phyloP scores from a whole-genome alignment of 1,139 yeast species.

The Kluyveromyces sp. region DNA sequence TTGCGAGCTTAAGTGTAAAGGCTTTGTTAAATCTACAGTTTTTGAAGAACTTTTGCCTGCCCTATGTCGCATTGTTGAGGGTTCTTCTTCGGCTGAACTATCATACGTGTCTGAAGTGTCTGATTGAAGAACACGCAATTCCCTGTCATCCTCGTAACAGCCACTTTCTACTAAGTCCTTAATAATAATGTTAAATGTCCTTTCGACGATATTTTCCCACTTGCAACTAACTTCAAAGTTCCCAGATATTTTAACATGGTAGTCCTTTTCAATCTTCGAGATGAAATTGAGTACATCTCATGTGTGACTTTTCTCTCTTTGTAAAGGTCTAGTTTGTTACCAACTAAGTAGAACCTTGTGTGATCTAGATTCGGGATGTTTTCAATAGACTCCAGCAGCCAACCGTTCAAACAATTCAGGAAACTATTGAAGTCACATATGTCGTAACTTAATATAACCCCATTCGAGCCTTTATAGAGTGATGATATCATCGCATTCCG shows the following conservation, averaged over 20 bases:
- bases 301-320: conserved; percentile 27
- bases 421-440: conserved; percentile 48
- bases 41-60: not conserved
- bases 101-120: not conserved
- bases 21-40: conserved; percentile 6
- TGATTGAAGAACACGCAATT: not conserved
- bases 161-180: conserved; percentile 27
- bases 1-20: not conserved
- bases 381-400: conserved; percentile 36
- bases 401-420: conserved; percentile 41
- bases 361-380: conserved; percentile 26
- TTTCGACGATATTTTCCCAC: conserved; percentile 26
- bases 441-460: conserved; percentile 56
- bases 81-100: not conserved
- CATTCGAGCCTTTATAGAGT: conserved; percentile 55
- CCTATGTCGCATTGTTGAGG: not conserved
- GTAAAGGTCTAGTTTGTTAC: conserved; percentile 36
- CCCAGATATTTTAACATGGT: conserved; percentile 23
- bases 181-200: conserved; percentile 24
- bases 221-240: conserved; percentile 31
- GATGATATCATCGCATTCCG: conserved; percentile 50
- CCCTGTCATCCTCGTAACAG: conserved; percentile 21
- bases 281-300: conserved; percentile 23
- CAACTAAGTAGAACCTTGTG: conserved; percentile 35
- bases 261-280: conserved; percentile 16